phyloP scores from a whole-genome alignment of 2,329 filamentous ascomycete genomes.

The Apiospora aurea region DNA sequence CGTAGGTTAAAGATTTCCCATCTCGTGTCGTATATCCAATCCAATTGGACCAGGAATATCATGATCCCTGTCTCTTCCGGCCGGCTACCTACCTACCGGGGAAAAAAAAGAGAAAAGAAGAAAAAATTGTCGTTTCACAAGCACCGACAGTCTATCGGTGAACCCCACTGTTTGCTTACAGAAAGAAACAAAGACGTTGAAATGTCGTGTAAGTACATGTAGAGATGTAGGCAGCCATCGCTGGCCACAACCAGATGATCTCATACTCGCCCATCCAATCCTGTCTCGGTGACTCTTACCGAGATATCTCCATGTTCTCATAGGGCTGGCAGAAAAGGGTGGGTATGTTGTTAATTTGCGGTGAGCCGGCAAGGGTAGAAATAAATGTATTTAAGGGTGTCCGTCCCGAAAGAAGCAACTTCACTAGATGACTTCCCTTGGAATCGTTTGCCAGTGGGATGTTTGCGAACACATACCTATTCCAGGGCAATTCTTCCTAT shows the following conservation, averaged over 20 bases:
- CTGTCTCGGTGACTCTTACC: not conserved
- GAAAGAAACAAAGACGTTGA: not conserved
- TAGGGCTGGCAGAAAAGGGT: not conserved
- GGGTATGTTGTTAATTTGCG: not conserved
- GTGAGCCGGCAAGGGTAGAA: not conserved
- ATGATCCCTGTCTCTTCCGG: not conserved
- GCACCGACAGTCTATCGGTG: not conserved
- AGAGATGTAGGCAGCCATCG: not conserved
- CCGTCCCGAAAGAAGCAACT: not conserved
- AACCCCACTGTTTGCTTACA: conserved; percentile 9
- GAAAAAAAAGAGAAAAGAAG: no score
- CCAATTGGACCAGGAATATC: not conserved
- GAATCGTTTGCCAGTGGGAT: not conserved
- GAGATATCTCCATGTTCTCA: conserved; percentile 1
- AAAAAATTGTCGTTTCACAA: not conserved
- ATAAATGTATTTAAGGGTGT: not conserved
- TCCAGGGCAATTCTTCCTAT: not conserved
- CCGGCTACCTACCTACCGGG: not conserved
- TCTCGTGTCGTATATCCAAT: not conserved
- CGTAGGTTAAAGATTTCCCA: not conserved
- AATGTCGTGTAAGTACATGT: not conserved
- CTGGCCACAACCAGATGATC: not conserved
- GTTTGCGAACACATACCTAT: not conserved
- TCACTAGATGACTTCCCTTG: not conserved
- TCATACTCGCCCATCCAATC: not conserved